Conservation (phyloP, 345 rosid genomes). For the Jatropha curcas region DNA sequence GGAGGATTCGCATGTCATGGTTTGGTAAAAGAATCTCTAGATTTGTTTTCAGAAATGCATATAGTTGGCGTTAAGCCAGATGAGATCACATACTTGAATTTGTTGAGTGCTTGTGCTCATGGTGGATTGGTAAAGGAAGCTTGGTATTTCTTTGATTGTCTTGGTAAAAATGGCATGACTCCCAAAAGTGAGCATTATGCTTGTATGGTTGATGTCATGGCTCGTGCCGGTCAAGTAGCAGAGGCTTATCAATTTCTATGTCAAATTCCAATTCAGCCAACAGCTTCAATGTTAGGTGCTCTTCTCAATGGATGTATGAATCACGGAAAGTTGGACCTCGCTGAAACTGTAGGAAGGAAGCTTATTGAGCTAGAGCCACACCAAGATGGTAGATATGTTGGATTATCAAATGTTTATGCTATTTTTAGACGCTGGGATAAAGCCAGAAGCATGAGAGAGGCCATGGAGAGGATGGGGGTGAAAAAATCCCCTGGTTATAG, state of each 20-base stretch:
- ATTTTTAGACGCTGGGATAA: constrained; percentile 56
- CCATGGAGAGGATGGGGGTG: constrained; percentile 80
- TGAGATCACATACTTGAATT: constrained; percentile 73
- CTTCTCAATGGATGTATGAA: constrained; percentile 70
- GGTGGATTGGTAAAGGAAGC: constrained; percentile 77
- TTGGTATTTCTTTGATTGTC: constrained; percentile 54
- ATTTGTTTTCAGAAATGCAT: constrained; percentile 60
- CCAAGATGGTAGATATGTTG: constrained; percentile 71
- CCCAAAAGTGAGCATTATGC: constrained; percentile 83
- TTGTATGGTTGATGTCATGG: constrained; percentile 78
- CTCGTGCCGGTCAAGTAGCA: constrained; percentile 63
- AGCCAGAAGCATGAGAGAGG: constrained; percentile 57
- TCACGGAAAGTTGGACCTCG: constrained; percentile 62
- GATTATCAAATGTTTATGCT: constrained; percentile 68
- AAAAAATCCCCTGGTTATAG: constrained; percentile 79
- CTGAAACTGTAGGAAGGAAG: constrained; percentile 66
- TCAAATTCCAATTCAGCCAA: constrained; percentile 57
- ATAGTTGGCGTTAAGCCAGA: constrained; percentile 54
- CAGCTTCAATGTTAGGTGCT: constrained; percentile 76
- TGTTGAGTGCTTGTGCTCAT: constrained; percentile 80
- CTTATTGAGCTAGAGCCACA: constrained; percentile 72
- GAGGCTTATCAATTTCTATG: constrained; percentile 60
- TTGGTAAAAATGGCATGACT: constrained; percentile 39
- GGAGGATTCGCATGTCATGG: constrained; percentile 91
- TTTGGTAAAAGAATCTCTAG: constrained; percentile 55